Base-by-base conservation (phyloP, 371 early-diverging fungal species). In the Coemansia sp. region DNA sequence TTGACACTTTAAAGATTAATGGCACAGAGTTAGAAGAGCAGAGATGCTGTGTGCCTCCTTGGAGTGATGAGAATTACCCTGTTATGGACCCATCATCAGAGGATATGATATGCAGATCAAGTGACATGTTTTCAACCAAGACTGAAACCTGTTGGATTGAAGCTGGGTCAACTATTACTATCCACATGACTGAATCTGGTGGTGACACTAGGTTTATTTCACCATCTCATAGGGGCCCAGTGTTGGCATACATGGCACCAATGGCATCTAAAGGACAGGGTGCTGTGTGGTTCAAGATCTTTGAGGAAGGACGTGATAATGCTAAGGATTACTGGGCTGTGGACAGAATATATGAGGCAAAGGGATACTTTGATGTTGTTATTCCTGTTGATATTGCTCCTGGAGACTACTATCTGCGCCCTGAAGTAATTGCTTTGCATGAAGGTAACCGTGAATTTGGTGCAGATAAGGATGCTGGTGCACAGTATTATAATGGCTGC, bases 401-500 rank as follows among this genome's bases (percentile, higher is more conserved):
- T 1, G 73, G 73, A 0, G 11, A 64, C 13, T 72, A 72, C 23
- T 17, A 64, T 3, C 15, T 72, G 41, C 51, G 68, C 2, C 49
- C 63, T 9, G 71, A 71, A 32, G 23, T 71, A 5, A 71, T 71
- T 26, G 52, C 63, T 1, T 13, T 71, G 1, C 71, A 71, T 12
- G 62, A 58, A 15, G 71, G 63, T 2, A 24, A 71, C 17, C 61
- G 61, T 0, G 46, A 51, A 0, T 70, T 24, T 70, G 69, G 69
- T 7, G 21, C n/a, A 2, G 64, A 63, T 28, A 13, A 44, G 2
- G 11, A 36, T 11, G 53, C 63, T 9, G 78, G 78, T 19, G 65
- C 73, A 0, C 74, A 77, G 69, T 72, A 59, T 63, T 77, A 68
- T 48, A 58, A 63, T 2, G 67, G 65, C 44, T 76, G 77, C 23